Conservation (phyloP, 2,329 filamentous ascomycete genomes). For the Botrytis galanthina region DNA sequence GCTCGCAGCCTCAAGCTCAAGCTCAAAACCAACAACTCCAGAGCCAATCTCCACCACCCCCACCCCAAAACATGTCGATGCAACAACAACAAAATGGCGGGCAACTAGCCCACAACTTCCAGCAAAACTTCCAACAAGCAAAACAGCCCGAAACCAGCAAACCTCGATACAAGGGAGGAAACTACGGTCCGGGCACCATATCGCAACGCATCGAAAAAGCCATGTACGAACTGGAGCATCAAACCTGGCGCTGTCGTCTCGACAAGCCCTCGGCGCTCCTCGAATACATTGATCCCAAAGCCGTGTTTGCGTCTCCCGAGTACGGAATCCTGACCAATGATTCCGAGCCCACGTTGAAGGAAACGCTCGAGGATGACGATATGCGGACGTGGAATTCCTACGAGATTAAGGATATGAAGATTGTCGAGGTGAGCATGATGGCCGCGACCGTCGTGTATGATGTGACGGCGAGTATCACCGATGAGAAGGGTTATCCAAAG, state of each 20-base stretch:
- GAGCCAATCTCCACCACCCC: background rate
- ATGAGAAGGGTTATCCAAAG: slow-evolving; percentile 7
- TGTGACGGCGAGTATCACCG: slow-evolving; percentile 10
- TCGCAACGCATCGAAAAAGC: slow-evolving; percentile 18
- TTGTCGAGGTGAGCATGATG: slow-evolving; percentile 20
- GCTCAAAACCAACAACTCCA: slow-evolving; percentile 13
- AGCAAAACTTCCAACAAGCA: slow-evolving; percentile 10
- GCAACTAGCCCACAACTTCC: slow-evolving; percentile 12
- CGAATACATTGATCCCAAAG: slow-evolving; percentile 21
- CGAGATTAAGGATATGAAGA: slow-evolving; percentile 19
- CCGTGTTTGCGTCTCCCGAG: slow-evolving; percentile 19
- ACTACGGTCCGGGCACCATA: slow-evolving; percentile 19
- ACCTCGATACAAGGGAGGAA: slow-evolving; percentile 18
- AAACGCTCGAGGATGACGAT: slow-evolving; percentile 19
- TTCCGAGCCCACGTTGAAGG: slow-evolving; percentile 14
- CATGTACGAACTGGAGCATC: slow-evolving; percentile 16
- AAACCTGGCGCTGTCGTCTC: slow-evolving; percentile 20
- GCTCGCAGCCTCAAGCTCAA: slow-evolving; percentile 8
- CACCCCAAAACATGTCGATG: slow-evolving; percentile 10
- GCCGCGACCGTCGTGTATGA: slow-evolving; percentile 9
- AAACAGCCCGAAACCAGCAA: slow-evolving; percentile 14
- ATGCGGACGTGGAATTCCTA: slow-evolving; percentile 18
- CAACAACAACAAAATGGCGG: slow-evolving; percentile 12
- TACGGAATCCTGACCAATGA: slow-evolving; percentile 18
- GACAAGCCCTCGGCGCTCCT: slow-evolving; percentile 15